Conservation (phyloP, 306 rosid genomes). For the Quercus gilva region DNA sequence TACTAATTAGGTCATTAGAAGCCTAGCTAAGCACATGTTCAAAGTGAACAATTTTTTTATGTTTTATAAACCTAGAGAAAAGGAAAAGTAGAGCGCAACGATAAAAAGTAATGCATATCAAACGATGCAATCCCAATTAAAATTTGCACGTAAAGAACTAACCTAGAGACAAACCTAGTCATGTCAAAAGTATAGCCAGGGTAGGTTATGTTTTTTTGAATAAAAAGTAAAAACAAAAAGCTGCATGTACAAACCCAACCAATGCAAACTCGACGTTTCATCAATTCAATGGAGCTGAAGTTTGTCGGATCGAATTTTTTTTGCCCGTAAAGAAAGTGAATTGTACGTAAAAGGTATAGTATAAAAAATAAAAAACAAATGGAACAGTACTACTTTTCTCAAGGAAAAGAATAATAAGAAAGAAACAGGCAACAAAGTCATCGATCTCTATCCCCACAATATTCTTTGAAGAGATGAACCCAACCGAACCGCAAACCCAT, state of each 20-base stretch:
- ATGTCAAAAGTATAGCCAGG: background rate
- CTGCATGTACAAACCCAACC: background rate
- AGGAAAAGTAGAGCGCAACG: background rate
- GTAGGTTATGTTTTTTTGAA: background rate
- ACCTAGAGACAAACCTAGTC: background rate
- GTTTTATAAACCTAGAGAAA: background rate
- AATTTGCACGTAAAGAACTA: background rate
- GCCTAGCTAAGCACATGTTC: slow-evolving; percentile 40
- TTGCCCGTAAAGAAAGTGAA: background rate
- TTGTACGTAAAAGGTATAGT: background rate
- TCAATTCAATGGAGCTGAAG: slow-evolving; percentile 27
- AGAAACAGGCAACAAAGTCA: slow-evolving; percentile 1
- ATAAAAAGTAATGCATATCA: background rate
- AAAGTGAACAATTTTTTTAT: slow-evolving; percentile 10
- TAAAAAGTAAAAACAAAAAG: background rate
- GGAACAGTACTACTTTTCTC: slow-evolving; percentile 13
- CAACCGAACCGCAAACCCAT: background rate
- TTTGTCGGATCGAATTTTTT: slow-evolving; percentile 11
- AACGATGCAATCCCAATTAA: slow-evolving; percentile 1
- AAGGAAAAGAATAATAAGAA: slow-evolving; percentile 14
- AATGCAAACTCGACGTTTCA: slow-evolving; percentile 24
- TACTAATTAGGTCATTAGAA: slow-evolving; percentile 39
- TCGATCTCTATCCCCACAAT: background rate
- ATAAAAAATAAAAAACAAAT: background rate
- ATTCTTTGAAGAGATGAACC: too few relatives aligned